Percentiles rank a stretch among this genome's conserved stretches.
Evolutionary conservation across 441 rosid species (phyloP).

Genomic region (Macaranga tanarius): DNA sequence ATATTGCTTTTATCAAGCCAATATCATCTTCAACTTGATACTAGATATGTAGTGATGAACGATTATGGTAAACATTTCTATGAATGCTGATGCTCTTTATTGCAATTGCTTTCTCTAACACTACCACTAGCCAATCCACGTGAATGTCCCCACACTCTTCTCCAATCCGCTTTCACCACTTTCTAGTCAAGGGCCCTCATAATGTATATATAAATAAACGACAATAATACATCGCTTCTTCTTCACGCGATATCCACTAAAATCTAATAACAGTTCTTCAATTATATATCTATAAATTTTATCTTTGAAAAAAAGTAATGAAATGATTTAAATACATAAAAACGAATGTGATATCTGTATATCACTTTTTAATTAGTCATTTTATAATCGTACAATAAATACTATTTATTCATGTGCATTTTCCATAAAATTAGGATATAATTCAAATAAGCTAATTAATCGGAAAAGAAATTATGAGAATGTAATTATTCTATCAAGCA

Average conservation of each 20-base stretch:
- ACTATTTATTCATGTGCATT: neutral
- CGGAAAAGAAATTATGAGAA: too few relatives aligned
- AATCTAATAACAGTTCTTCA: too few relatives aligned
- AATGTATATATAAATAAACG: neutral
- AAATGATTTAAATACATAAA: too few relatives aligned
- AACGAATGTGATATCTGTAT: too few relatives aligned
- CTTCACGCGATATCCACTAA: too few relatives aligned
- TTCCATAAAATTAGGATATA: too few relatives aligned
- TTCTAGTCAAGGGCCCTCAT: conserved; percentile 14
- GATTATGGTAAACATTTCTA: neutral
- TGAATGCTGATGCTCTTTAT: neutral
- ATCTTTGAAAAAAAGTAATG: too few relatives aligned
- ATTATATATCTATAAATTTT: too few relatives aligned
- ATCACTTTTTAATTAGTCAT: neutral
- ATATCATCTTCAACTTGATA: neutral
- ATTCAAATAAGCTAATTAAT: too few relatives aligned
- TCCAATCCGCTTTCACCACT: conserved; percentile 18
- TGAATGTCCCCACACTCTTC: conserved; percentile 34
- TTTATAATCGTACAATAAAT: neutral
- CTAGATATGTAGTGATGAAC: neutral
- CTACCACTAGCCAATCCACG: conserved; percentile 26
- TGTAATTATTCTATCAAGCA: too few relatives aligned
- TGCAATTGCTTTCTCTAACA: conserved; percentile 12
- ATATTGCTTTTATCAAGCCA: neutral
- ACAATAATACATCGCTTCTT: too few relatives aligned